A percentile compares a stretch with the other conserved stretches of the same genome.
phyloP scores from a whole-genome alignment of 2,329 filamentous ascomycete species.

The Pseudogymnoascus sp. region DNA sequence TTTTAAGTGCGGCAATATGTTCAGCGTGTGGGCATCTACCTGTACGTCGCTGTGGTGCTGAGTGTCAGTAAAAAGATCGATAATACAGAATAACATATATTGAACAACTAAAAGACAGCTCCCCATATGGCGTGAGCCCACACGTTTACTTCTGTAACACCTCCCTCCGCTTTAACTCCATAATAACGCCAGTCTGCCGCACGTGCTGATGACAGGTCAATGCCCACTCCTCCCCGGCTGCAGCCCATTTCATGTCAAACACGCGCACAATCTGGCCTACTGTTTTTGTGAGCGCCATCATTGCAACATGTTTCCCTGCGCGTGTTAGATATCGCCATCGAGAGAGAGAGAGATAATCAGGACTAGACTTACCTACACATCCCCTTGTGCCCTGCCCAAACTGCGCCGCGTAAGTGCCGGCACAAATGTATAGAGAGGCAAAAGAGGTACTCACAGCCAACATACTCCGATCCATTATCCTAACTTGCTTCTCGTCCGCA shows the following conservation, averaged over 20 bases:
- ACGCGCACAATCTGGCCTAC: not conserved
- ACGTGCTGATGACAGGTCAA: not conserved
- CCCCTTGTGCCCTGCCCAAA: not conserved
- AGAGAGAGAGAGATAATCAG: not conserved
- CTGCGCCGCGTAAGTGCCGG: not conserved
- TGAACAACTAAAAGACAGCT: no score
- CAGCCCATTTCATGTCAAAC: conserved; percentile 5
- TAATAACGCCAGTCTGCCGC: not conserved
- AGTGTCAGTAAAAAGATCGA: no score
- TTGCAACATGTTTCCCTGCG: not conserved
- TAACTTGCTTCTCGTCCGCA: conserved; percentile 7
- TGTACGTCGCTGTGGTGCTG: no score
- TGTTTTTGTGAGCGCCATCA: not conserved
- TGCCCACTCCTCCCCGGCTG: not conserved
- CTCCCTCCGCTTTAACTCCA: not conserved
- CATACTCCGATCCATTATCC: not conserved
- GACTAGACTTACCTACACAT: not conserved
- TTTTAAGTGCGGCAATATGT: no score
- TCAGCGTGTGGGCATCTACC: no score
- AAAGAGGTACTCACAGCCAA: not conserved
- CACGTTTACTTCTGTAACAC: not conserved
- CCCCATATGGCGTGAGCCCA: no score
- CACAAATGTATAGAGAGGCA: not conserved
- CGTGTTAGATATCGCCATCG: not conserved
- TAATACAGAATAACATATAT: no score